Conservation (phyloP, 225 moss, liverwort and hornwort genomes). For the Physcomitrium patens region DNA sequence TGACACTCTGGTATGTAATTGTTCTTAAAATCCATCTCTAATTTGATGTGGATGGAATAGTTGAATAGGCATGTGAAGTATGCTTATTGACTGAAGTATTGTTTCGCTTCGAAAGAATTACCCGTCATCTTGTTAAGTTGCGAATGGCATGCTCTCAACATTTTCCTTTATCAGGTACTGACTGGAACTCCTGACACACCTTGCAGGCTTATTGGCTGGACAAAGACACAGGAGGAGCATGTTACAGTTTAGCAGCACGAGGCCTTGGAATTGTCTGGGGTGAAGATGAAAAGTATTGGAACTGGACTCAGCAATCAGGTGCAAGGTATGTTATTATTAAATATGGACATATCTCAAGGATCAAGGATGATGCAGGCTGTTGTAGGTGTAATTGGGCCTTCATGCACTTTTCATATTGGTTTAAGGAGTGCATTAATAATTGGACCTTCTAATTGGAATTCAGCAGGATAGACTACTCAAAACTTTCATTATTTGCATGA, state of each 20-base stretch:
- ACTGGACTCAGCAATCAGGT: slow-evolving; percentile 31
- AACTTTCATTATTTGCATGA: too few relatives aligned
- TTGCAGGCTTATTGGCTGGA: slow-evolving; percentile 62
- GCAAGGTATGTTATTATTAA: slow-evolving; percentile 44
- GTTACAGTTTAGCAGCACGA: slow-evolving; percentile 53
- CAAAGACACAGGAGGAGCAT: slow-evolving; percentile 50
- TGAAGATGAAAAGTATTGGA: slow-evolving; percentile 34
- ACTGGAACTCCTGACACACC: background rate
- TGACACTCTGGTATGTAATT: slow-evolving; percentile 25
- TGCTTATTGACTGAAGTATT: background rate
- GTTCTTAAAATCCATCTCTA: background rate
- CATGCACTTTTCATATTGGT: too few relatives aligned
- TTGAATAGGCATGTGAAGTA: background rate
- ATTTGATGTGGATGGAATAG: background rate
- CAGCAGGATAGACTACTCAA: too few relatives aligned
- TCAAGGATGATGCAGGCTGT: background rate
- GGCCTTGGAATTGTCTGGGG: slow-evolving; percentile 47
- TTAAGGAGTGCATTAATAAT: too few relatives aligned
- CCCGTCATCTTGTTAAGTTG: background rate
- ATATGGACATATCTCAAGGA: background rate
- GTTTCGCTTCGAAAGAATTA: background rate
- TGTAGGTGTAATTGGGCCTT: too few relatives aligned
- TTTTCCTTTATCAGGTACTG: background rate
- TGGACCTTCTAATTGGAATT: too few relatives aligned
- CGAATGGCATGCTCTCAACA: background rate